Evolutionary conservation across 1,139 yeast genomes (phyloP).

Genomic region (Yamadazyma dendronema): DNA sequence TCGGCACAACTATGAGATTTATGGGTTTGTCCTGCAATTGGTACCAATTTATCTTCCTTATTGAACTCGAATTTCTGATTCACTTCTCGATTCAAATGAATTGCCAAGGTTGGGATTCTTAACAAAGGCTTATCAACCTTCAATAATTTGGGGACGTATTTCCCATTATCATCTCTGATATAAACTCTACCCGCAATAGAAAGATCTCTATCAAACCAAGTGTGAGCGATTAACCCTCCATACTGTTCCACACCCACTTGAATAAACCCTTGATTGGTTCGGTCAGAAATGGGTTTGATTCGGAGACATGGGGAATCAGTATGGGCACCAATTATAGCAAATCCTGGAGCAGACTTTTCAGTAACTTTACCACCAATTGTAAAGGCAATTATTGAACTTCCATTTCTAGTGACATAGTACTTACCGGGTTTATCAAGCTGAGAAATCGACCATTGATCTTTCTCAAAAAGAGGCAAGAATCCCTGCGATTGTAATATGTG

Average conservation of each 20-base stretch:
- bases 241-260: conserved; percentile 94
- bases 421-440: conserved; percentile 55
- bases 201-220: conserved; percentile 92
- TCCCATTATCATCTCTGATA: conserved; percentile 39
- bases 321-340: conserved; percentile 90
- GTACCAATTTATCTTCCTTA: conserved; percentile 81
- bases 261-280: conserved; percentile 68
- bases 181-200: conserved; percentile 91
- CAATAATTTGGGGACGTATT: conserved; percentile 63
- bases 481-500: conserved; percentile 56
- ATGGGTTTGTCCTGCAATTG: conserved; percentile 73
- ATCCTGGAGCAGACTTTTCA: conserved; percentile 66
- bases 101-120: conserved; percentile 93
- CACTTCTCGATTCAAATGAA: conserved; percentile 80
- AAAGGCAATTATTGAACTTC: conserved; percentile 85
- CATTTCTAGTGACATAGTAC: conserved; percentile 83
- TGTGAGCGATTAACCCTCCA: conserved; percentile 93
- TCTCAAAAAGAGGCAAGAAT: conserved; percentile 70
- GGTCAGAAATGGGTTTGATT: conserved; percentile 85
- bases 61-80: conserved; percentile 83
- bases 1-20: conserved; percentile 48
- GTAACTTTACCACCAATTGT: conserved; percentile 70
- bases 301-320: conserved; percentile 93
- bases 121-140: conserved; percentile 81
- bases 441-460: conserved; percentile 57